A percentile compares a stretch with the other conserved stretches of the same genome.
These are phyloP conservation scores for Pythium rhizo-oryzae DNA, from an alignment of 352 stramenopile genomes.

Conservation along the genomic window DNA sequence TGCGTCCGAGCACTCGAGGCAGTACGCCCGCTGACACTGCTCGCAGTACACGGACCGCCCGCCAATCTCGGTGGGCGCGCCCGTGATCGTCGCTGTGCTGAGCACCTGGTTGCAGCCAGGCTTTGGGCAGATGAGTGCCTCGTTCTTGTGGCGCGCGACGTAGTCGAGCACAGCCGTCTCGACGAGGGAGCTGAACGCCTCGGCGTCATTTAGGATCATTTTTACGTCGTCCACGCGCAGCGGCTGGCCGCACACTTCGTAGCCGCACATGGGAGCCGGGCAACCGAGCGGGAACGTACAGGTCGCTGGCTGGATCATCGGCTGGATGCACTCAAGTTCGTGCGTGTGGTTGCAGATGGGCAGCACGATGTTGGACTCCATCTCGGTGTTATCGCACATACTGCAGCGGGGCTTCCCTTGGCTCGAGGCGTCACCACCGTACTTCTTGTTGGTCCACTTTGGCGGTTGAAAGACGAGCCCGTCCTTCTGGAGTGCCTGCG, in stretches of 20 bases:
- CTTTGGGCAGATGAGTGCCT: slow-evolving; percentile 22
- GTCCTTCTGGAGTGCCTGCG: slow-evolving; percentile 10
- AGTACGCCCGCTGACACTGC: slow-evolving; percentile 23
- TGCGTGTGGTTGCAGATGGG: slow-evolving; percentile 27
- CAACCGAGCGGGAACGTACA: slow-evolving; percentile 19
- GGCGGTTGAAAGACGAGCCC: slow-evolving; percentile 4
- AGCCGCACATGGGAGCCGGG: slow-evolving; percentile 4
- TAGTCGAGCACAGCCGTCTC: slow-evolving; percentile 29
- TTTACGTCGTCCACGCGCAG: slow-evolving; percentile 22
- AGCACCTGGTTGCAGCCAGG: slow-evolving; percentile 33
- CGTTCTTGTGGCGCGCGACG: slow-evolving; percentile 9
- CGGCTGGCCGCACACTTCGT: slow-evolving; percentile 4
- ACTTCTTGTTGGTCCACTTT: background rate
- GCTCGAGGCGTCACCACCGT: background rate
- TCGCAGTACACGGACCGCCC: slow-evolving; percentile 28
- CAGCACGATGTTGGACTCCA: slow-evolving; percentile 18
- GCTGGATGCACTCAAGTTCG: slow-evolving; percentile 22
- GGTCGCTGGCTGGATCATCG: background rate
- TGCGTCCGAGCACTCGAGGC: slow-evolving; percentile 21
- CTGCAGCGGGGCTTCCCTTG: slow-evolving; percentile 13
- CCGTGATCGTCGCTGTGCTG: slow-evolving; percentile 3
- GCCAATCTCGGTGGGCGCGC: background rate
- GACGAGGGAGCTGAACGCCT: slow-evolving; percentile 12
- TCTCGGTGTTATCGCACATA: slow-evolving; percentile 12
- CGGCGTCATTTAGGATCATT: slow-evolving; percentile 11